Evolutionary conservation across 176 grass and related monocot genomes (phyloP).

Genomic region (Ensete glaucum): DNA sequence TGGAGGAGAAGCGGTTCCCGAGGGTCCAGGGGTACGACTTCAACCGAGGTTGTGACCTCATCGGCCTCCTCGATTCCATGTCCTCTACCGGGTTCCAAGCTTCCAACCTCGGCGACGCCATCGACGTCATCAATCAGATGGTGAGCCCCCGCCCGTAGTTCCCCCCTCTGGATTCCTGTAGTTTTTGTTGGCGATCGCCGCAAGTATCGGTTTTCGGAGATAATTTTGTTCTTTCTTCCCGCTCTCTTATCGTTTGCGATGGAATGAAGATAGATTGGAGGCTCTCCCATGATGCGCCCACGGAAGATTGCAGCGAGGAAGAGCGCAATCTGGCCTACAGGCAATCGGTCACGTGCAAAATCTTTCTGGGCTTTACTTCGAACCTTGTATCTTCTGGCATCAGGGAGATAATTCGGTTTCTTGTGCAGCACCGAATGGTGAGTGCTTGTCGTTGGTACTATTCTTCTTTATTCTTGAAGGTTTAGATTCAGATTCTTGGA

Average conservation of each 20-base stretch:
- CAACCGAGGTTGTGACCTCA: slow-evolving; percentile 42
- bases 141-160: neutral
- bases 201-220: neutral
- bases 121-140: slow-evolving; percentile 71
- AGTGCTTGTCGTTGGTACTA: slow-evolving; percentile 10
- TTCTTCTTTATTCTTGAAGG: slow-evolving; percentile 5
- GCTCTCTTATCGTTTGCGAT: neutral
- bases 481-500: neutral
- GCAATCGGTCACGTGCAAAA: slow-evolving; percentile 86
- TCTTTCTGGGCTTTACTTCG: slow-evolving; percentile 95
- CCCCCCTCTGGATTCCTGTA: neutral
- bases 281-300: slow-evolving; percentile 53
- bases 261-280: slow-evolving; percentile 79
- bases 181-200: neutral
- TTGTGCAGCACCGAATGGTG: slow-evolving; percentile 85
- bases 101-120: slow-evolving; percentile 65
- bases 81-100: slow-evolving; percentile 67
- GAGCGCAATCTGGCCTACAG: slow-evolving; percentile 58
- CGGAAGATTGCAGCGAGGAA: slow-evolving; percentile 38
- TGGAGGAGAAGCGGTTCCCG: slow-evolving; percentile 45
- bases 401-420: slow-evolving; percentile 67
- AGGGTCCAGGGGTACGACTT: slow-evolving; percentile 68
- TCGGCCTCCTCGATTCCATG: slow-evolving; percentile 43
- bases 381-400: slow-evolving; percentile 87
- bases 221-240: neutral